Evolutionary conservation across 2,329 filamentous ascomycete species (phyloP), one percentile per base, ranked within the genome.

Genomic region (Coniochaeta hoffmannii): DNA sequence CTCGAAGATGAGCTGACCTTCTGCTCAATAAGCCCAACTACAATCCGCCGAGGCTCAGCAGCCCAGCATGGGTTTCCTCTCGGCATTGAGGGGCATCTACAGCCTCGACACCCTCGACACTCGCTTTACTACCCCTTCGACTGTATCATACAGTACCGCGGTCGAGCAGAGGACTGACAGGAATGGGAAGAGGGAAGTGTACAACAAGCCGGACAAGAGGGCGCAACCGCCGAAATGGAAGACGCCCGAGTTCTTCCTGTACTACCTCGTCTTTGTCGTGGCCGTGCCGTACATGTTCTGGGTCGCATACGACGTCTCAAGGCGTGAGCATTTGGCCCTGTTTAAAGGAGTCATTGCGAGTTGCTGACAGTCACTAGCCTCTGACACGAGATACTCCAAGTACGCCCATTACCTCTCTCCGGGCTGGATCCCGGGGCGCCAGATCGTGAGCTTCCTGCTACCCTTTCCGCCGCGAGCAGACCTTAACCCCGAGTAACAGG

Each of bases 341-440:
- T 11, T 9, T 8, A 19, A 41, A 9, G 12, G n/a, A 41, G 8
- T 41, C 10, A n/a, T n/a, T 41, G 17, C 36, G 12, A 15, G 2
- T 22, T 19, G 17, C 17, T 41, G 36, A 41, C 17, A 3, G 32
- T 41, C 22, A 30, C 7, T 66, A 96, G 91, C 87, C 57, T 86
- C 85, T 34, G 88, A 97, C 68, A 89, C 90, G 5, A 85, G 88
- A 62, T 99, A 94, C 68, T 68, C 78, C 57, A 88, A 86, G 62
- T 97, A 86, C 67, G 79, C 87, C 58, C 75, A 76, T 57, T 76
- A 86, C 36, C 80, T 99, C 15, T 85, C 84, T 2, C 79, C 85
- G 9, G 95, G 94, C 62, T 99, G 94, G 94, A 88, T 99, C 56
- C 88, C 88, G 8, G 93, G 93, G 26, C 88, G 93, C 57, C 90